Conservation (phyloP, 306 rosid genomes). For the Acacia confusa region DNA sequence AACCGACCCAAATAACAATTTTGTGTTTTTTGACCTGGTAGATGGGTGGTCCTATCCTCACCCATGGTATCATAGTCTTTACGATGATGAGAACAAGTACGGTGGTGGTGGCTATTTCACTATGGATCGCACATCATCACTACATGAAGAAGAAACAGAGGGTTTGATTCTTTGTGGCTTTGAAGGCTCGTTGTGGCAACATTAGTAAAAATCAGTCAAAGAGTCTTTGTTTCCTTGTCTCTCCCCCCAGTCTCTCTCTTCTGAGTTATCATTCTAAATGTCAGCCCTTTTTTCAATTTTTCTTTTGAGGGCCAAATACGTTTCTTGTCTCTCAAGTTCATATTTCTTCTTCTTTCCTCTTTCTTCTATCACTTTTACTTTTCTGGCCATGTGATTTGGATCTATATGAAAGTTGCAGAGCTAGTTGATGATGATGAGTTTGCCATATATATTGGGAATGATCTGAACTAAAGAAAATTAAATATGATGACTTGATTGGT, state of each 20-base stretch:
- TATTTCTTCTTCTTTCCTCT: neutral
- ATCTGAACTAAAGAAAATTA: neutral
- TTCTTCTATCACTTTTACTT: neutral
- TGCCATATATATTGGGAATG: neutral
- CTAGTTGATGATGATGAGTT: neutral
- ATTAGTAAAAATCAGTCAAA: slow-evolving; percentile 28
- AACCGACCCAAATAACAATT: slow-evolving; percentile 44
- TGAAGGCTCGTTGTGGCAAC: slow-evolving; percentile 55
- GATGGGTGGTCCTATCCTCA: slow-evolving; percentile 57
- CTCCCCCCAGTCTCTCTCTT: neutral
- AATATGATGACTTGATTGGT: neutral
- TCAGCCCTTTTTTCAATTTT: slow-evolving; percentile 38
- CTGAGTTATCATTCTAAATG: neutral
- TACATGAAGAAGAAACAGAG: slow-evolving; percentile 36
- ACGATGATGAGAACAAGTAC: slow-evolving; percentile 39
- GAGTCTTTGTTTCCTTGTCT: neutral
- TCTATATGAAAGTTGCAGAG: neutral
- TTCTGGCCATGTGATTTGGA: neutral
- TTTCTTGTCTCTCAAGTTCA: slow-evolving; percentile 40
- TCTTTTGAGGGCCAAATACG: slow-evolving; percentile 40
- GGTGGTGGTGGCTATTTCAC: slow-evolving; percentile 31
- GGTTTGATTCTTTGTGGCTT: slow-evolving; percentile 42
- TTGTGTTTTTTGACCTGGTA: slow-evolving; percentile 54
- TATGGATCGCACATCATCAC: slow-evolving; percentile 44
- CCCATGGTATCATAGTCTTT: slow-evolving; percentile 46